Evolutionary conservation across 228 moss, liverwort and hornwort genomes (phyloP).

Genomic region (Sphagnum magellanicum): DNA sequence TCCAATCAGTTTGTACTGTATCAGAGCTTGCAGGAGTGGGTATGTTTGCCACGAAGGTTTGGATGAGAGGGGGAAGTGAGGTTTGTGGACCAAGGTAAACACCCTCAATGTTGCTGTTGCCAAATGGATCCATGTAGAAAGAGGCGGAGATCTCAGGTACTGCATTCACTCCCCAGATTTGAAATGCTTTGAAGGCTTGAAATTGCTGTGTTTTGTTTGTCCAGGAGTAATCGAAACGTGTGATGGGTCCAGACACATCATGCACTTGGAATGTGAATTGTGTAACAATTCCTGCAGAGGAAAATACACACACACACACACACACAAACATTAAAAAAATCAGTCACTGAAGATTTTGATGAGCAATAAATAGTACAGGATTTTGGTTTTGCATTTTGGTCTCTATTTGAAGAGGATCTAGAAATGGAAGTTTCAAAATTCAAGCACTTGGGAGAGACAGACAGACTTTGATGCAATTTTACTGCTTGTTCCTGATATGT

Average conservation of each 20-base stretch:
- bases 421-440: too few species aligned
- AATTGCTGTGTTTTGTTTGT: constrained; percentile 14
- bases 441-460: too few species aligned
- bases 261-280: constrained; percentile 62
- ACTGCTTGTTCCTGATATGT: too few species aligned
- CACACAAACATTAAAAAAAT: too few species aligned
- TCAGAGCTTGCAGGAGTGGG: constrained; percentile 17
- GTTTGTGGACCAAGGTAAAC: constrained; percentile 37
- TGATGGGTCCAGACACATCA: constrained; percentile 51
- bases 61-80: constrained; percentile 13
- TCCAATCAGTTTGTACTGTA: constrained; percentile 35
- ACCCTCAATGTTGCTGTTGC: constrained; percentile 46
- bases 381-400: too few species aligned
- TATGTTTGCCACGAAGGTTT: constrained; percentile 20
- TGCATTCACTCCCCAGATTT: constrained; percentile 35
- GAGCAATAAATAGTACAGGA: too few species aligned
- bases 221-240: constrained; percentile 64
- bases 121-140: constrained; percentile 54
- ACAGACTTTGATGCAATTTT: too few species aligned
- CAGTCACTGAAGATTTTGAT: too few species aligned
- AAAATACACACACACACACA: background rate
- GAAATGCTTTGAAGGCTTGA: constrained; percentile 51
- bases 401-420: too few species aligned
- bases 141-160: constrained; percentile 53
- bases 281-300: constrained; percentile 39